Evolutionary conservation across 2,329 filamentous ascomycete genomes (phyloP), one percentile per base, ranked within the genome.

Genomic region (Calonectria henricotiae): DNA sequence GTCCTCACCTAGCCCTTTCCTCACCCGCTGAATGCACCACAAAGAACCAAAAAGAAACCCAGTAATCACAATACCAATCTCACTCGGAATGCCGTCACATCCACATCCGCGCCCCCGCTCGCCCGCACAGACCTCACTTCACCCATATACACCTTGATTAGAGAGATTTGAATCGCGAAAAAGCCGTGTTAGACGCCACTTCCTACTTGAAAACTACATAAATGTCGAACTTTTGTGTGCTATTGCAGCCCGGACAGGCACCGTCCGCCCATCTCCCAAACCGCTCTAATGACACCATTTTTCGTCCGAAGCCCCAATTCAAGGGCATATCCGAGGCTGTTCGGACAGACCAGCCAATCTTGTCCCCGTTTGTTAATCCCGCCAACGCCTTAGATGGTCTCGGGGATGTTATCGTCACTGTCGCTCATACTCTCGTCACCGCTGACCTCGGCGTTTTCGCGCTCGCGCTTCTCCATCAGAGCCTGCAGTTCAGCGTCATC

Each of bases 401-500:
- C 82, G 62, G 82, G 82, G 58, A 84, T 82, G 81, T 94, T 95
- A 82, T 98, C 96, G 80, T 98, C 96, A 81, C 94, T 98, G 85
- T 97, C 96, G 81, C 94, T 97, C 83, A 94, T 89, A 82, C 95
- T 96, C 88, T 99, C 96, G 82, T 99, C 97, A 80, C 96, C 96
- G 83, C 95, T 98, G 80, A 99, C 94, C 83, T 99, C 94, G 82
- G 94, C 94, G 85, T 99, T 99, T 89, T 98, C 96, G 75, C 94
- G 92, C 88, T 98, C 96, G 76, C 94, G 92, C 92, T 98, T 98
- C 89, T 98, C 96, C 96, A 99, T 99, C 75, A 99, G 89, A 63
- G 96, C 96, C 83, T 98, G 95, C 75, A 99, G 88, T 85, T 98
- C 95, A 30, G 96, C 96, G 80, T 99, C 96, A 79, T 99, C 97